Base-by-base conservation (phyloP, 495 filamentous ascomycete genomes). In the Penicillium goetzii region DNA sequence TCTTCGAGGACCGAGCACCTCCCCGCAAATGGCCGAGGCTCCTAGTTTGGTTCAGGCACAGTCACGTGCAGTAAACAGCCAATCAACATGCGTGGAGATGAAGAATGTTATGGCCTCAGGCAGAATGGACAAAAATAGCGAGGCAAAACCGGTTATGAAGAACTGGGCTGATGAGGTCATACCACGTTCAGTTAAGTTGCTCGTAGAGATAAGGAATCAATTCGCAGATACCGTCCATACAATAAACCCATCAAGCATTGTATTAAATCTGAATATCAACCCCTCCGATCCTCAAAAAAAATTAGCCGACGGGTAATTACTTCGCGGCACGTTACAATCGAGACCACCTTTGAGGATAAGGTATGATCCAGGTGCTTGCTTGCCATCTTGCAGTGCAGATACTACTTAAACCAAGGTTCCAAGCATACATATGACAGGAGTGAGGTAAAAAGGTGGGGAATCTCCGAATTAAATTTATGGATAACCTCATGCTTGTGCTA, bases 11-110 rank as follows among this genome's bases (percentile, higher is more conserved):
- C 12, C 23, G 52, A 34, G n/a, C 30, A 21, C 30, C 43, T 36
- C 43, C 30, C 41, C 57, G 57, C 57, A 12, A 32, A 28, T 47
- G 45, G 45, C 32, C 43, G 21, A 25, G 25, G 28, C 38, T 47
- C 5, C n/a, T 8, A n/a, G 45, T 6, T 21, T 19, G 30, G 58
- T 21, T 51, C 58, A 59, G 58, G 58, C 19, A 59, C 58, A 30
- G 15, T 59, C 58, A 59, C 58, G 32, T 59, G 58, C 4, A 40
- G 8, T 1, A 8, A 28, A 3, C 9, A 32, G 10, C 52, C 52
- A 55, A 55, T 55, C 30, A 55, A 25, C 30, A 30, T 47, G 43
- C 8, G 30, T 17, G 11, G 7, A 17, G 3, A 30, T 51, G 47
- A 51, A 51, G 25, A 50, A 50, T 51, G 4, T 28, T 28, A 7